phyloP scores from a whole-genome alignment of 352 stramenopile species.

The Globisporangium polare region DNA sequence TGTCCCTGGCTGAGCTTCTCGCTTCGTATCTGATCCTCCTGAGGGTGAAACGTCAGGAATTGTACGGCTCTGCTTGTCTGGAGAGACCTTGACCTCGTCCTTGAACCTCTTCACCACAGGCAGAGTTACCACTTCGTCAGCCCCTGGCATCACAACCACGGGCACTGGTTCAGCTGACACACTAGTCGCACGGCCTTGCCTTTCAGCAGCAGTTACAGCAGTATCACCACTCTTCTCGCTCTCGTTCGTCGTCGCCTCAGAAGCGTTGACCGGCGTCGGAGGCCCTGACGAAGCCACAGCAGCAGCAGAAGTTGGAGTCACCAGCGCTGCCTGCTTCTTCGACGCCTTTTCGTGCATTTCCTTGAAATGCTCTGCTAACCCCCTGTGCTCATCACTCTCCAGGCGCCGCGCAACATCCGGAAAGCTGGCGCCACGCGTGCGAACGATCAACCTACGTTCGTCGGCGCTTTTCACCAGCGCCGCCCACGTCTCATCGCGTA shows the following conservation, averaged over 20 bases:
- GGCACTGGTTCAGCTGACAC: background rate
- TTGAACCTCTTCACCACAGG: background rate
- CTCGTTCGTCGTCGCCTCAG: background rate
- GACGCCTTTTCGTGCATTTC: conserved; percentile 67
- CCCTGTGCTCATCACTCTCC: conserved; percentile 32
- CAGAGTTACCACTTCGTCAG: background rate
- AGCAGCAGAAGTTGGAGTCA: background rate
- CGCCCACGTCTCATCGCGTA: conserved; percentile 75
- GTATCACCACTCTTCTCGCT: background rate
- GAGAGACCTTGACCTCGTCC: background rate
- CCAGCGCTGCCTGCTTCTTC: conserved; percentile 25
- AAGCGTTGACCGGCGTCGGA: background rate
- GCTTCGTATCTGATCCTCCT: background rate
- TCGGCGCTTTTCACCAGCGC: conserved; percentile 70
- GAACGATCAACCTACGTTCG: conserved; percentile 64
- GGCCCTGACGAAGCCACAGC: background rate
- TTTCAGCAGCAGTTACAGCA: too few species aligned
- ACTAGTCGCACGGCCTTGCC: background rate
- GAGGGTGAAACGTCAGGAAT: background rate
- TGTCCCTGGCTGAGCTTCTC: background rate
- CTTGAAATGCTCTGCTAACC: conserved; percentile 51
- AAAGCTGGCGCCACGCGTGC: conserved; percentile 39
- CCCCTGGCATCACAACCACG: background rate
- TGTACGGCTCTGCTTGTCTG: background rate
- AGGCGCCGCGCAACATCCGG: conserved; percentile 33